These are phyloP conservation scores for Mallotus nudiflorus DNA, from an alignment of 345 rosid species.

Conservation along the genomic window DNA sequence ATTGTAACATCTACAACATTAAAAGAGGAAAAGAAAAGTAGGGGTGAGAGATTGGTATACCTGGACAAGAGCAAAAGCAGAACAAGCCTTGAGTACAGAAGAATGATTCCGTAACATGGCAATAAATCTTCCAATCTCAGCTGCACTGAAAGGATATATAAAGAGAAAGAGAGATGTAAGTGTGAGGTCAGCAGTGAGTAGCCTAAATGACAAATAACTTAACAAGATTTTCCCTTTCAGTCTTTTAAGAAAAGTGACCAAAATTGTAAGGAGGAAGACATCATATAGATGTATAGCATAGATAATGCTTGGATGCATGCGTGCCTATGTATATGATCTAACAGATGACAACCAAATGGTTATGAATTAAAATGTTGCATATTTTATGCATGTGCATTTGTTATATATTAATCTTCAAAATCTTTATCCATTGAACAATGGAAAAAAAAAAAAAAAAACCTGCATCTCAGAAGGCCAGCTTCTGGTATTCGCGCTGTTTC, in stretches of 20 bases:
- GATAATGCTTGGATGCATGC: too few relatives aligned
- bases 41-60: slow-evolving; percentile 8
- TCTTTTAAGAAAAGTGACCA: neutral
- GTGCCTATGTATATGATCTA: too few relatives aligned
- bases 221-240: too few relatives aligned
- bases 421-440: neutral
- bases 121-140: slow-evolving; percentile 45
- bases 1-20: neutral
- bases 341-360: too few relatives aligned
- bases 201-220: neutral
- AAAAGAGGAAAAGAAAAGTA: neutral
- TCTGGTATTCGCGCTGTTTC: slow-evolving; percentile 34
- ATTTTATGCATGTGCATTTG: too few relatives aligned
- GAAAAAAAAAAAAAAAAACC: slow-evolving; percentile 15
- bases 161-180: neutral
- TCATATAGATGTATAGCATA: too few relatives aligned
- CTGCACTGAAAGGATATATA: slow-evolving; percentile 16
- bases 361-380: too few relatives aligned
- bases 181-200: neutral
- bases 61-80: slow-evolving; percentile 49
- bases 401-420: too few relatives aligned
- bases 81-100: slow-evolving; percentile 33
- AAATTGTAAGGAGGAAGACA: too few relatives aligned
- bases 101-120: slow-evolving; percentile 44
- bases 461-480: slow-evolving; percentile 48